Conservation (phyloP, 2,329 filamentous ascomycete genomes). For the Paraphoma chrysanthemicola region DNA sequence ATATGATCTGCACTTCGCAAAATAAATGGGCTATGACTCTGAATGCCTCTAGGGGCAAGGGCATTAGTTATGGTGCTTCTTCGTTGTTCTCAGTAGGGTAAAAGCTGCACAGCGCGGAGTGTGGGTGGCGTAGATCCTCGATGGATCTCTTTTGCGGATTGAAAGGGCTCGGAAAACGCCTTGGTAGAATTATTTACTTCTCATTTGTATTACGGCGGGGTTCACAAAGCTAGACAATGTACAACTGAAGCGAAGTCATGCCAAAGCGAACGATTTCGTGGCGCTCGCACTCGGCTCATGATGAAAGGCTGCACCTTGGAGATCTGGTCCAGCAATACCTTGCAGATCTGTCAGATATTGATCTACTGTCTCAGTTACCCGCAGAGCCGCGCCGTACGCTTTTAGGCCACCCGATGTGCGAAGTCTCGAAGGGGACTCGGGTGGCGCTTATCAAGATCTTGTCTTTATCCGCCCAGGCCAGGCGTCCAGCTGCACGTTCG, state of each 20-base stretch:
- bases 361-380: not conserved
- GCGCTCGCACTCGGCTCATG: no score
- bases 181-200: not conserved
- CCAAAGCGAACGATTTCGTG: no score
- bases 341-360: not conserved
- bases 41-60: not conserved
- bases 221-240: not conserved
- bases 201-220: not conserved
- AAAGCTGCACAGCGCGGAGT: not conserved
- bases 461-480: not conserved
- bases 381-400: not conserved
- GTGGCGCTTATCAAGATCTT: not conserved
- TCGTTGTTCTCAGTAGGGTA: not conserved
- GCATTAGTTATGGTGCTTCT: not conserved
- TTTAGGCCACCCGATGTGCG: not conserved
- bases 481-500: not conserved
- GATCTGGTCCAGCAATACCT: not conserved
- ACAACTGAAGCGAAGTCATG: not conserved
- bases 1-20: slow-evolving; percentile 98
- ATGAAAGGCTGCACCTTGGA: no score
- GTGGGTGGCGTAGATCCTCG: not conserved
- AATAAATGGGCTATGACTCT: slow-evolving; percentile 67
- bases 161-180: not conserved
- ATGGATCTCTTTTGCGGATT: not conserved
- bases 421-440: not conserved